These are phyloP conservation scores for Gossypium stocksii DNA, from an alignment of 345 rosid genomes.

Conservation along the genomic window DNA sequence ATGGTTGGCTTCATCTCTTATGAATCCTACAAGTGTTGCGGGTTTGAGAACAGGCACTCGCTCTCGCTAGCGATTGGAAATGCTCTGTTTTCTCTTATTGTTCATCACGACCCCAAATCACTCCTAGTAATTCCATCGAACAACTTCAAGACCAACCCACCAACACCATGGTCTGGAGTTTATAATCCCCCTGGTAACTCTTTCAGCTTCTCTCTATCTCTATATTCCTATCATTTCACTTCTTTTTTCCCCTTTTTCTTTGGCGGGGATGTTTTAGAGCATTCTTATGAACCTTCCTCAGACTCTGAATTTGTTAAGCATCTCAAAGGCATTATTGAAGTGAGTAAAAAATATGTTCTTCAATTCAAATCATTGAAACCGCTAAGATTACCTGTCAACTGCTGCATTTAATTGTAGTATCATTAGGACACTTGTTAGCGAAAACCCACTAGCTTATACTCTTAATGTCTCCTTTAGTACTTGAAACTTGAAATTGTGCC, in stretches of 20 bases:
- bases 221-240: neutral
- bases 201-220: neutral
- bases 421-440: neutral
- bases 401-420: neutral
- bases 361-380: neutral
- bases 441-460: neutral
- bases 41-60: no score
- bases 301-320: slow-evolving; percentile 86
- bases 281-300: slow-evolving; percentile 49
- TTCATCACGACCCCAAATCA: slow-evolving; percentile 37
- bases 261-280: slow-evolving; percentile 34
- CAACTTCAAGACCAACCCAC: slow-evolving; percentile 33
- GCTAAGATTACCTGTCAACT: neutral
- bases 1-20: no score
- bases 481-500: neutral
- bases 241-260: neutral
- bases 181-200: slow-evolving; percentile 45
- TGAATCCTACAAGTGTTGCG: no score
- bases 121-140: slow-evolving; percentile 36
- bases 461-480: neutral
- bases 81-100: slow-evolving; percentile 30
- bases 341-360: slow-evolving; percentile 9
- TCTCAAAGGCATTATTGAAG: slow-evolving; percentile 88
- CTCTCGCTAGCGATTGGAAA: neutral
- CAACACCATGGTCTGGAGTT: slow-evolving; percentile 59